Conservation (phyloP, 768 basidiomycete genomes). For the Leccinum boreale region DNA sequence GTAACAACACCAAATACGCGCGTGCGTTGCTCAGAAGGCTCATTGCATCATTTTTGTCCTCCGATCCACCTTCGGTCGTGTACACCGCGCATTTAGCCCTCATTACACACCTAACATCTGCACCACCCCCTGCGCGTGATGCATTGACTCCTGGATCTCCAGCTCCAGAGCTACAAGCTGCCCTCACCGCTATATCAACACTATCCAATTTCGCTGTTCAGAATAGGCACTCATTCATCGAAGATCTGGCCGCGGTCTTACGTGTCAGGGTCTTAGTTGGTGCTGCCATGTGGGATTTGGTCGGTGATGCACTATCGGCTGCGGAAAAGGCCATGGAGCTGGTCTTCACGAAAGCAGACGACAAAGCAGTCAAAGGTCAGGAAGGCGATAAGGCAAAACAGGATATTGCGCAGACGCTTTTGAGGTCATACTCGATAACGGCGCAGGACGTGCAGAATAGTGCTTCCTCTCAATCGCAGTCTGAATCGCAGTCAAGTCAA, state of each 20-base stretch:
- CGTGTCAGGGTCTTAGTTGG: slow-evolving; percentile 56
- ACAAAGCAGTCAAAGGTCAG: background rate
- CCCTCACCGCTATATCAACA: slow-evolving; percentile 32
- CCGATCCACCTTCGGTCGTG: slow-evolving; percentile 49
- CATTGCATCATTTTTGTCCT: slow-evolving; percentile 41
- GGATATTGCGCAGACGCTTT: slow-evolving; percentile 10
- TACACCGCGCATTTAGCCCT: slow-evolving; percentile 57
- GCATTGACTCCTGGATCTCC: slow-evolving; percentile 3
- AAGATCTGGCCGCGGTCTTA: slow-evolving; percentile 50
- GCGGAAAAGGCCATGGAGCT: slow-evolving; percentile 53
- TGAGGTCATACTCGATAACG: slow-evolving; percentile 31
- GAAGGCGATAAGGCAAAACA: slow-evolving; percentile 10
- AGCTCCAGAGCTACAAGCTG: slow-evolving; percentile 26
- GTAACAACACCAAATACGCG: slow-evolving; percentile 54
- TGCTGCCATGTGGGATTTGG: slow-evolving; percentile 51
- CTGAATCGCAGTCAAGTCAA: slow-evolving; percentile 12
- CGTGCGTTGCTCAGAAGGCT: slow-evolving; percentile 57
- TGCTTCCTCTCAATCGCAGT: slow-evolving; percentile 19
- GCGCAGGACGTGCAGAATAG: slow-evolving; percentile 25
- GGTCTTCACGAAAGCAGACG: slow-evolving; percentile 19
- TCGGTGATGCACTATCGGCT: slow-evolving; percentile 43
- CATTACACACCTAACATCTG: slow-evolving; percentile 41
- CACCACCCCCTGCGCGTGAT: slow-evolving; percentile 5
- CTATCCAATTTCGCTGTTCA: slow-evolving; percentile 31
- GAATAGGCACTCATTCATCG: slow-evolving; percentile 41